Evolutionary conservation across 805 yeast genomes (phyloP).

Genomic region (Zygoascus bituminiphila): DNA sequence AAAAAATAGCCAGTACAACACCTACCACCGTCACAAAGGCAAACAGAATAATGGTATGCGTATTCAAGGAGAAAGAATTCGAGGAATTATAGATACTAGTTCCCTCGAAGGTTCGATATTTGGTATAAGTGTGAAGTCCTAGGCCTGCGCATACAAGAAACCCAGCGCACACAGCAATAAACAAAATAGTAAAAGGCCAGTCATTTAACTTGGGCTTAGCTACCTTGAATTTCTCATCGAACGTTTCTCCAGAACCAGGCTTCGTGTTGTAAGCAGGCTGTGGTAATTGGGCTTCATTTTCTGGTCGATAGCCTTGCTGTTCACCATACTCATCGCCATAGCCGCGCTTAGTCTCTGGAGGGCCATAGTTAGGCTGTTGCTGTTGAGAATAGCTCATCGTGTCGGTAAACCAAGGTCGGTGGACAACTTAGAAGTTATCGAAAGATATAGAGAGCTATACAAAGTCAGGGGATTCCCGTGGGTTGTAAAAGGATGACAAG

Average conservation of each 20-base stretch:
- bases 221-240: conserved; percentile 62
- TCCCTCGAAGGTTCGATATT: conserved; percentile 49
- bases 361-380: conserved; percentile 7
- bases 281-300: conserved; percentile 9
- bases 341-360: not conserved
- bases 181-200: conserved; percentile 40
- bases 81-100: conserved; percentile 48
- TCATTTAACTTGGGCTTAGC: conserved; percentile 62
- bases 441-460: too few species aligned
- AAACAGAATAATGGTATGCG: conserved; percentile 66
- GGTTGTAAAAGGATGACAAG: too few species aligned
- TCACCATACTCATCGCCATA: conserved; percentile 1
- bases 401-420: too few species aligned
- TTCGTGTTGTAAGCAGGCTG: conserved; percentile 17
- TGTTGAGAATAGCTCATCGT: conserved; percentile 9
- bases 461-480: too few species aligned
- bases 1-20: conserved; percentile 46
- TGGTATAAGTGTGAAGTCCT: conserved; percentile 54
- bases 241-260: conserved; percentile 35
- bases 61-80: conserved; percentile 56
- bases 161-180: conserved; percentile 43
- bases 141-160: conserved; percentile 64
- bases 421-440: too few species aligned
- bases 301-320: conserved; percentile 7
- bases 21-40: conserved; percentile 56